Percentiles rank a stretch among this genome's conserved stretches.
Conservation (phyloP, 257 asterid genomes). For the Petunia axillaris region DNA sequence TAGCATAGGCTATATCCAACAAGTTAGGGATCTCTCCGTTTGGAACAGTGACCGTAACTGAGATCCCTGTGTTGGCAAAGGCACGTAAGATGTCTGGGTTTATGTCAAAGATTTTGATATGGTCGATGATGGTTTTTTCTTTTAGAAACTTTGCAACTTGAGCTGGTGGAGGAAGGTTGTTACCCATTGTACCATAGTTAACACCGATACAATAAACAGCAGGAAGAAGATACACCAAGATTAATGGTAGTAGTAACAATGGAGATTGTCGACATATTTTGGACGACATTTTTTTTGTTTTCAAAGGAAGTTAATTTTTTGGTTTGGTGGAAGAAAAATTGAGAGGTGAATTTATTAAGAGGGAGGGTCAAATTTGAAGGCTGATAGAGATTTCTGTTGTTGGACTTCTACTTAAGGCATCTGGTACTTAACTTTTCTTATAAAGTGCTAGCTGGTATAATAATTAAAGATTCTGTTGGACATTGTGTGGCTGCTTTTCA, state of each 20-base stretch:
- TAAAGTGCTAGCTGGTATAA: too few relatives aligned
- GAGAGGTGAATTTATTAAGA: too few relatives aligned
- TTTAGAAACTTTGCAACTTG: conserved; percentile 77
- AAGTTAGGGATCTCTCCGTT: conserved; percentile 79
- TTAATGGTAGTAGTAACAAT: neutral
- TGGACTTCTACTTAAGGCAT: too few relatives aligned
- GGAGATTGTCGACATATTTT: too few relatives aligned
- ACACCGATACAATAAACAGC: conserved; percentile 67
- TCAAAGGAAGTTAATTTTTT: too few relatives aligned
- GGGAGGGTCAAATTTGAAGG: too few relatives aligned
- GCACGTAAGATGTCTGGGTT: conserved; percentile 85
- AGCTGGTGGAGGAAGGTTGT: conserved; percentile 84
- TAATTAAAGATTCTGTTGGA: too few relatives aligned
- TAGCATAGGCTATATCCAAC: conserved; percentile 49
- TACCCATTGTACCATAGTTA: conserved; percentile 83
- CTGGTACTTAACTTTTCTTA: too few relatives aligned
- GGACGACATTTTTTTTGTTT: too few relatives aligned
- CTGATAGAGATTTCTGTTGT: too few relatives aligned
- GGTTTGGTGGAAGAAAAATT: too few relatives aligned
- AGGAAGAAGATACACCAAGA: neutral
- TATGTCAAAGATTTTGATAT: conserved; percentile 76
- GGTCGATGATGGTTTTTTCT: conserved; percentile 69
- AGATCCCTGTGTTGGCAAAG: conserved; percentile 74
- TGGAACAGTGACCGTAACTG: conserved; percentile 80
- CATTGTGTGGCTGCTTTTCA: too few relatives aligned